Evolutionary conservation across 163 green algal species (phyloP), one percentile per base, ranked within the genome.

Genomic region (Scenedesmus sp.): DNA sequence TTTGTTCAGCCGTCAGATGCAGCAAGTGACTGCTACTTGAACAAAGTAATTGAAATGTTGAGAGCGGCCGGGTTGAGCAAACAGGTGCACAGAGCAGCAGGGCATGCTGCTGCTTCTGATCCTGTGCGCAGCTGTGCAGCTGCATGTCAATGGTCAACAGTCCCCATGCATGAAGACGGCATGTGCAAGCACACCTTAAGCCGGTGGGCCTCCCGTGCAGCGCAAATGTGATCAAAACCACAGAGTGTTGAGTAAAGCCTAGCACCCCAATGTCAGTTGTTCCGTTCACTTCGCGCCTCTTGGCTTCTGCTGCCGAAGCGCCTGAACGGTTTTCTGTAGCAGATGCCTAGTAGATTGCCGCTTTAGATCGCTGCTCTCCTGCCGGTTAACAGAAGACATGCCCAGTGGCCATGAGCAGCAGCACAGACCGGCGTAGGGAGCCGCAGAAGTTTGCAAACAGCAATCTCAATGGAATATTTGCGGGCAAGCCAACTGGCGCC

Each of bases 391-490:
- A 26, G 65, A 76, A 76, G 65, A 76, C 30, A 76, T 76, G 65
- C 65, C 65, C 65, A 76, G 65, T 76, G 65, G 65, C 65, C 65
- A 76, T 76, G 65, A 86, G n/a, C 30, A 86, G 59, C 46, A 73
- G 46, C 42, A 86, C 81, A 49, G 49, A 86, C 81, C 81, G 46
- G 59, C 81, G 81, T 51, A 86, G 81, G 81, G 81, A 86, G 81
- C 59, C 81, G 61, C 81, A 86, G 81, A 88, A 88, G 83, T 96
- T 93, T 88, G 93, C 92, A 15, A 96, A 96, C 86, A 88, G 80
- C 72, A 96, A 95, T 81, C 90, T 96, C 20, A 96, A 96, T 92
- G 90, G 86, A 24, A 83, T 93, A 6, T 94, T 96, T 59, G 83
- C 87, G 22, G 89, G 87, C 51, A 91, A 89, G 40, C 37, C 76